Base-by-base conservation (phyloP, 106 monocot genomes). In the Posidonia australis region DNA sequence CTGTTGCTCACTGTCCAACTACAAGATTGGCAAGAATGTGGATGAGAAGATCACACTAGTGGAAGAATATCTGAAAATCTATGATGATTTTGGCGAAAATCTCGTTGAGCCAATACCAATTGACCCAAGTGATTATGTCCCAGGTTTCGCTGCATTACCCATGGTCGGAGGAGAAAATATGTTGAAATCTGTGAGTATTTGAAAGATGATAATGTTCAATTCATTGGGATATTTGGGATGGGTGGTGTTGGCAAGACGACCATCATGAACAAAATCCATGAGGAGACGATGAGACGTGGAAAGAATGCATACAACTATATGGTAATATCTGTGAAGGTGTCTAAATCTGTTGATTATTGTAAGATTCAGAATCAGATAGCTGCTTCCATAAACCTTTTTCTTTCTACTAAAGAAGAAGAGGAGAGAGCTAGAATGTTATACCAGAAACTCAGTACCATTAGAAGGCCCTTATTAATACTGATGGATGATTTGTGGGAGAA, bases 181-280 rank as follows among this genome's bases (percentile, higher is more conserved):
- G 16, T 19, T 49, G 16, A 49, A 19, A 49, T 49, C 19, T 19
- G 19, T 9, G 49, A 19, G 49, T 49, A 18, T 49, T 19, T 49
- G 13, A 49, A 49, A 18, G 49, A 49, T 49, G 49, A 49, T 49
- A 49, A 19, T 49, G 49, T 49, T 49, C 16, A 5, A 49, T 18
- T 1, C 9, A 49, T 49, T 49, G 41, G 61, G 20, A 61, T 61
- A 20, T 29, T 24, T 4, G 61, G 61, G 10, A 41, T 61, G 36
- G 61, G 61, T 6, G 61, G 61, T 13, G 30, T 61, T n/a, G 61
- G 61, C 2, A 61, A 61, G 61, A 61, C 61, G 16, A 42, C 61
- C 19, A 28, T 61, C 27, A 24, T 61, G 61, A 30, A 9, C 18
- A 61, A 32, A 36, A 7, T 61, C 13, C 14, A 41, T 4, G 30